Evolutionary conservation across 805 yeast genomes (phyloP), one percentile per base, ranked within the genome.

Genomic region (Yarrowia keelungensis): DNA sequence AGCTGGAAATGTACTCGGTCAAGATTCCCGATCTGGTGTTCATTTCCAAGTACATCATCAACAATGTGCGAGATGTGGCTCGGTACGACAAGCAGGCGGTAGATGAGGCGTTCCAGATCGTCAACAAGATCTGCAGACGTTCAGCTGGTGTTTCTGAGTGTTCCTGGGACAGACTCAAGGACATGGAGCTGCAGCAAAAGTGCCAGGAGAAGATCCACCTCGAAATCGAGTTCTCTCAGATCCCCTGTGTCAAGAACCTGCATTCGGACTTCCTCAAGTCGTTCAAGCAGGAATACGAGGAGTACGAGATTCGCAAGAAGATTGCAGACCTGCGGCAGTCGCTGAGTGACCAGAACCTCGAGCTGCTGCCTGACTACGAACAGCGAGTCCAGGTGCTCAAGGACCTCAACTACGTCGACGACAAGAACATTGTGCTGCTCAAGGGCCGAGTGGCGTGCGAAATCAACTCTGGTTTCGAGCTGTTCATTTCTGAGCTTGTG

Each of bases 401-500:
- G 73, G 85, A 85, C n/a, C 81, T 92, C 16, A 90, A 86, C 14
- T 95, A 90, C 76, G 87, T 95, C 49, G 97, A 94, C 75, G 82
- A 82, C 8, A 83, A 86, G 54, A 84, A 89, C 72, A 93, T 91
- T 69, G 95, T 91, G 22, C 75, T 81, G 50, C 81, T 95, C 72
- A 93, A 93, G 79, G 98, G 98, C 43, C 82, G 98, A 71, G 97
- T 91, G 58, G 97, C 96, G 0, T 95, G 97, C 80, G 99, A 95
- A 74, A 75, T 79, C 69, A 71, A 77, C 53, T 72, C 92, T 26
- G 98, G 98, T 0, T 92, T 93, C 86, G 99, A 95, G 77, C 82
- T 93, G 68, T 89, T 90, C 1, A 77, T 95, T 11, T 94, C 99
- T 0, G 99, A 95, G 77, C 82, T 95, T 67, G 86, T 95, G 16